phyloP scores from a whole-genome alignment of 73 alveolate genomes.

The Paramecium octaurelia region DNA sequence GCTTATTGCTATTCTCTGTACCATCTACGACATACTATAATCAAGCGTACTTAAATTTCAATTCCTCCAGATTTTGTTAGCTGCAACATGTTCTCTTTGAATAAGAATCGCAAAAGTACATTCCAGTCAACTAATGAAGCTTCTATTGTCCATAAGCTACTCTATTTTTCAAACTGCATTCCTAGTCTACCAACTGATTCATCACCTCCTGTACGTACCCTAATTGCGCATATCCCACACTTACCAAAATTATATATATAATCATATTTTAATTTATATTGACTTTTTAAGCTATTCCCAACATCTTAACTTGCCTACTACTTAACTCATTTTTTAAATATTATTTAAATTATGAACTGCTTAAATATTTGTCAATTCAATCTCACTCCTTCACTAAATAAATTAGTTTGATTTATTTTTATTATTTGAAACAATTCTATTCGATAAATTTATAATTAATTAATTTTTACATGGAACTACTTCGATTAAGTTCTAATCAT shows the following conservation, averaged over 20 bases:
- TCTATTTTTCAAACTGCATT: not conserved
- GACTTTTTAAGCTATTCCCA: not conserved
- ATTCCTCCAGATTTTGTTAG: not conserved
- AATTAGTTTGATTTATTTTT: not conserved
- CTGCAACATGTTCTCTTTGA: constrained; percentile 27
- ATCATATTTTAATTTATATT: not conserved
- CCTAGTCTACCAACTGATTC: not conserved
- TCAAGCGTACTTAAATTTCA: not conserved
- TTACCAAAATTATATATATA: not conserved
- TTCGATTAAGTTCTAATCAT: not conserved
- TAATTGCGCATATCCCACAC: not conserved
- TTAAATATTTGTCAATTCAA: not conserved
- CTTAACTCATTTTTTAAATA: not conserved
- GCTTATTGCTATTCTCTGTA: not conserved
- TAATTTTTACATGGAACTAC: not conserved
- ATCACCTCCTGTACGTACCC: not conserved
- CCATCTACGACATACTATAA: not conserved
- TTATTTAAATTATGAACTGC: not conserved
- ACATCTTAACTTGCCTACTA: not conserved
- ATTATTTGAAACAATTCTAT: not conserved
- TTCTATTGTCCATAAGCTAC: not conserved
- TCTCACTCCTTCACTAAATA: no score
- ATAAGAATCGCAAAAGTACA: constrained; percentile 25
- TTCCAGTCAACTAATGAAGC: not conserved
- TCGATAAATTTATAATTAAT: not conserved